phyloP scores from a whole-genome alignment of 1,284 basidiomycete species.

The Malassezia psittaci region DNA sequence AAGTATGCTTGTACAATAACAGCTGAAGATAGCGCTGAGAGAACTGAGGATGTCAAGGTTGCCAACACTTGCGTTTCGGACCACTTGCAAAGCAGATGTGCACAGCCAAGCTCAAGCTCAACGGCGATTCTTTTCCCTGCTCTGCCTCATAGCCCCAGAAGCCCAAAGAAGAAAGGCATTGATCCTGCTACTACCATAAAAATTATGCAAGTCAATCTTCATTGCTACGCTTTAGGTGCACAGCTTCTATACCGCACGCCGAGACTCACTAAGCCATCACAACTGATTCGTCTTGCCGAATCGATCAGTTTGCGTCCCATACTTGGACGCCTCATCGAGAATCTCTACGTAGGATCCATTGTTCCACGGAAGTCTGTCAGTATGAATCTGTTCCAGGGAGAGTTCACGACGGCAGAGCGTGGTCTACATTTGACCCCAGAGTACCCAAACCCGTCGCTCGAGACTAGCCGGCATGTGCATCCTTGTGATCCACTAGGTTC shows the following conservation, averaged over 20 bases:
- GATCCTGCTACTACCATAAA: background rate
- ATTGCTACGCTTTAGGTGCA: slow-evolving; percentile 16
- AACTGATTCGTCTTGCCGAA: background rate
- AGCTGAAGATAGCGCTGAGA: too few relatives aligned
- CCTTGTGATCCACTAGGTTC: slow-evolving; percentile 8
- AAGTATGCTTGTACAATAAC: slow-evolving; percentile 2
- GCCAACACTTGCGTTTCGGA: background rate
- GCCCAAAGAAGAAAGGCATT: background rate
- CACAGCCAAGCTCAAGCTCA: background rate
- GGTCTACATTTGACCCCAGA: slow-evolving; percentile 1
- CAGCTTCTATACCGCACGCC: slow-evolving; percentile 13
- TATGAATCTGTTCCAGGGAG: background rate
- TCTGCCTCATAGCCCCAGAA: background rate
- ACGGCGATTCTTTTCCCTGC: background rate
- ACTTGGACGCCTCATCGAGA: background rate
- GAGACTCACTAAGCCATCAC: slow-evolving; percentile 3
- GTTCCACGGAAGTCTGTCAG: background rate
- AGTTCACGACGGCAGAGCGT: background rate
- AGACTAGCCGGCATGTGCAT: background rate
- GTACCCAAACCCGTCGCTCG: background rate
- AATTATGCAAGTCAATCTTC: slow-evolving; percentile 14
- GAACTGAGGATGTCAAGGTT: background rate
- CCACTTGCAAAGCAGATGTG: background rate
- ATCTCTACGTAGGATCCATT: slow-evolving; percentile 3
- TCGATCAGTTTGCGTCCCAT: slow-evolving; percentile 2